Base-by-base conservation (phyloP, 179 eudicot species). In the Heliamphora pulchella region DNA sequence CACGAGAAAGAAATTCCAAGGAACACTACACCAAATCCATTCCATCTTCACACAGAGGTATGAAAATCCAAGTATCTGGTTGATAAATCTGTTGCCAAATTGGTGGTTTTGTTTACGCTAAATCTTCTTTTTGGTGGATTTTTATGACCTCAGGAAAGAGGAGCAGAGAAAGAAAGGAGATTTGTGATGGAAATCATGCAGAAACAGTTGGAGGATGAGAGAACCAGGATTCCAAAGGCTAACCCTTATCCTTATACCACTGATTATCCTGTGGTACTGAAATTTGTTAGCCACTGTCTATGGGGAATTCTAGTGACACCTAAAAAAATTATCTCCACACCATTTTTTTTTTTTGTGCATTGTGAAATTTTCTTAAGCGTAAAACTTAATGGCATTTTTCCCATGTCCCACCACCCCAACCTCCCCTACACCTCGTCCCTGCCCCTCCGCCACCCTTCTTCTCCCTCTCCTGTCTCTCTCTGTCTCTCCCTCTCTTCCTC, bases 191-290 rank as follows among this genome's bases (percentile, higher is more conserved):
- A 94, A 78, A 77, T 94, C 41, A 54, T 86, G 82, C 91, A 87
- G 66, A 94, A 94, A 86, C 89, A 89, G 79, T 10, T 87, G 73
- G 97, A 94, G 83, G 98, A 94, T 80, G 98, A 91, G 85, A 87
- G 79, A 74, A 91, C 98, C 55, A 88, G 99, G 79, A 80, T 91
- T 78, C 99, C 91, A 4, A 94, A 86, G 90, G 99, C 99, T 50
- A 90, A 65, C 79, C 99, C 99, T 11, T 94, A 92, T 82, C 98
- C 99, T 8, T 94, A 91, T 76, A 92, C 99, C 65, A 96, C 98
- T 71, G 98, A 96, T 83, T 96, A 84, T 82, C 98, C 97, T 68
- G 94, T 94, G 97, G 99, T 96, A 96, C 58, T 81, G 4, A 79
- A 43, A 17, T 2, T 39, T 20, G 0, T 66, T 59, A 15, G 31